Percentiles rank a stretch among this genome's conserved stretches.
Conservation (phyloP, 768 basidiomycete species). For the Pleurotus sapidus region DNA sequence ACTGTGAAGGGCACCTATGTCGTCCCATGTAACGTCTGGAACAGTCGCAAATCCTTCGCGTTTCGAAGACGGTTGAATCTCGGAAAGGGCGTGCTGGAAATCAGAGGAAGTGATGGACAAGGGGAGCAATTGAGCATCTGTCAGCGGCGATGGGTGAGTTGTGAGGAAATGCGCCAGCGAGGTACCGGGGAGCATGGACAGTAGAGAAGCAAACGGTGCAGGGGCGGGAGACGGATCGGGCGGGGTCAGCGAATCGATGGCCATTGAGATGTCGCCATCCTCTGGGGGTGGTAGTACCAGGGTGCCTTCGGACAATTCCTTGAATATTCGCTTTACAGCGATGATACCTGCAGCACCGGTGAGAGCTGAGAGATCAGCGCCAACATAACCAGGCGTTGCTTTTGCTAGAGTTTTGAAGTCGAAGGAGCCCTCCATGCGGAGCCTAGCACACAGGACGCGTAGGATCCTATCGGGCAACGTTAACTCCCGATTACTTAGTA, state of each 20-base stretch:
- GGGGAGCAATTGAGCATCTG: conserved; percentile 72
- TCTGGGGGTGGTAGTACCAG: conserved; percentile 48
- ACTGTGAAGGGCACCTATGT: conserved; percentile 87
- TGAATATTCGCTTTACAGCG: conserved; percentile 95
- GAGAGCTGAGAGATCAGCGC: conserved; percentile 88
- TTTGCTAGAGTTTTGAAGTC: conserved; percentile 85
- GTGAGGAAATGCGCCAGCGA: conserved; percentile 91
- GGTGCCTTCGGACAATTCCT: conserved; percentile 66
- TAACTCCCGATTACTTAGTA: background rate
- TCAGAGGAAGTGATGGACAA: conserved; percentile 80
- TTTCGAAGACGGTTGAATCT: conserved; percentile 94
- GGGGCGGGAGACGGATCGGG: conserved; percentile 6
- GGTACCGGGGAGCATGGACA: conserved; percentile 42
- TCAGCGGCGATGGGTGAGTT: conserved; percentile 81
- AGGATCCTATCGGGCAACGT: conserved; percentile 65
- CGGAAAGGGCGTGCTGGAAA: conserved; percentile 76
- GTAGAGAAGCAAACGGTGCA: conserved; percentile 19
- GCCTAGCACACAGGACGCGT: conserved; percentile 77
- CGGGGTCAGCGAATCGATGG: conserved; percentile 28
- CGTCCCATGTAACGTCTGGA: conserved; percentile 92
- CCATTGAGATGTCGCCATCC: conserved; percentile 37
- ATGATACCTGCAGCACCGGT: conserved; percentile 94
- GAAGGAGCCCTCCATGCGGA: conserved; percentile 85
- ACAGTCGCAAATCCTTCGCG: conserved; percentile 98
- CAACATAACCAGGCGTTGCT: conserved; percentile 95